These are phyloP conservation scores for Sophora flavescens DNA, from an alignment of 306 rosid species.

Conservation along the genomic window DNA sequence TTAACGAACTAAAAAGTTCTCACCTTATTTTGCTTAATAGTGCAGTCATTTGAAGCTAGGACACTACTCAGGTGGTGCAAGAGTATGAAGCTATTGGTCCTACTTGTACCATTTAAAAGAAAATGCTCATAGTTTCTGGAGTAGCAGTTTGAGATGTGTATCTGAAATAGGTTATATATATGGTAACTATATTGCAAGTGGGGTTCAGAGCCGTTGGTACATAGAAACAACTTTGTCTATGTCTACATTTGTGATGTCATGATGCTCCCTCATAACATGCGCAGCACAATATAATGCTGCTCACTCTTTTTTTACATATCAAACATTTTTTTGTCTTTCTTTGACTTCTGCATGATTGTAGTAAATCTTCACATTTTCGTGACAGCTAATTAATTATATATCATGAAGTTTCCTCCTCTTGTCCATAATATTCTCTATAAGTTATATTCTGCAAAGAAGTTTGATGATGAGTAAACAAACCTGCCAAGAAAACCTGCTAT, in stretches of 20 bases:
- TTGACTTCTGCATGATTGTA: slow-evolving; percentile 53
- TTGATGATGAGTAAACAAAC: not conserved
- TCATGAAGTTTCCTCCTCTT: slow-evolving; percentile 47
- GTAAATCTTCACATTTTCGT: slow-evolving; percentile 43
- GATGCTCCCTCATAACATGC: slow-evolving; percentile 36
- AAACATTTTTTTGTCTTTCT: slow-evolving; percentile 5
- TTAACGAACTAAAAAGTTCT: slow-evolving; percentile 9
- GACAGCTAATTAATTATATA: slow-evolving; percentile 46
- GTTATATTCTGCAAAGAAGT: not conserved
- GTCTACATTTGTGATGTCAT: slow-evolving; percentile 51
- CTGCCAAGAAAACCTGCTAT: slow-evolving; percentile 31
- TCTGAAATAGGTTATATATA: slow-evolving; percentile 27
- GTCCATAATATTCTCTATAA: slow-evolving; percentile 33
- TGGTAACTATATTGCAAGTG: slow-evolving; percentile 36
- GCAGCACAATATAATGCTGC: slow-evolving; percentile 9
- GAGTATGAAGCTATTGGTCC: not conserved
- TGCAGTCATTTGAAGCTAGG: slow-evolving; percentile 37
- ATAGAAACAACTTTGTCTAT: slow-evolving; percentile 44
- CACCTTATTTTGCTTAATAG: slow-evolving; percentile 43
- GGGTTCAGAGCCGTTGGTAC: slow-evolving; percentile 48
- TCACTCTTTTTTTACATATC: slow-evolving; percentile 27
- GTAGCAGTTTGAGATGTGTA: slow-evolving; percentile 34
- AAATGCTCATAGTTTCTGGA: slow-evolving; percentile 32
- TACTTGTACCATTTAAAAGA: slow-evolving; percentile 24
- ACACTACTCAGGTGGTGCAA: slow-evolving; percentile 22